Conservation (phyloP, 1,284 basidiomycete genomes). For the Cryptococcus sp. region DNA sequence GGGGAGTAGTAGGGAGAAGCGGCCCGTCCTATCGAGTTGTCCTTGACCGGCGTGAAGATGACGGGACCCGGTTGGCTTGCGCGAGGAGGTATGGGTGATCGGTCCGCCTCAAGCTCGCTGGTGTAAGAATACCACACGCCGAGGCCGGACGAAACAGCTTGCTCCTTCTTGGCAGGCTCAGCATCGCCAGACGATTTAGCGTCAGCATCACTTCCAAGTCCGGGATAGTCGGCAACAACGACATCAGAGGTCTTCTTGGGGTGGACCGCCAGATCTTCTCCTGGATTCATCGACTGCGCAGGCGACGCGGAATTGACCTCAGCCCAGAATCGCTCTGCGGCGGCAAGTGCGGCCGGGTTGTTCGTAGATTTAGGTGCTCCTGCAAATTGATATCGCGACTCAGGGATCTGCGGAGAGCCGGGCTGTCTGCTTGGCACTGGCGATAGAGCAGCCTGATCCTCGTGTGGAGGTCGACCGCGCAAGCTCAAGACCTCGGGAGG, state of each 20-base stretch:
- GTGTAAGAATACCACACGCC: constrained; percentile 16
- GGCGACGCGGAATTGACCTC: neutral
- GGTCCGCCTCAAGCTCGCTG: neutral
- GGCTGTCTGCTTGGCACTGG: too few species aligned
- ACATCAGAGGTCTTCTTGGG: neutral
- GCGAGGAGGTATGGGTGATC: too few species aligned
- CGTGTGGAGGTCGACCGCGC: neutral
- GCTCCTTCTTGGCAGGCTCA: neutral
- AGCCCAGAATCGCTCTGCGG: neutral
- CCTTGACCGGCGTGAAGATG: too few species aligned
- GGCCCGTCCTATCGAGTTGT: neutral
- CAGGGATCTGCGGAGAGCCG: too few species aligned
- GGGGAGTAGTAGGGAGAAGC: neutral
- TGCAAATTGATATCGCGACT: neutral
- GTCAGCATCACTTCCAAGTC: neutral
- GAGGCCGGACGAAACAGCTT: neutral
- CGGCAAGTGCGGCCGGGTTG: neutral
- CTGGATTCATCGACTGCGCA: neutral
- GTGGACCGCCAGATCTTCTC: neutral
- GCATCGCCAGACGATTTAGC: neutral
- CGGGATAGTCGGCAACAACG: neutral
- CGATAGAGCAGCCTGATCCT: neutral
- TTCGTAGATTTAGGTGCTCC: neutral
- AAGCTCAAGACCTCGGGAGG: constrained; percentile 15
- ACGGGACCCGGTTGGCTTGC: too few species aligned